Percentiles rank a stretch among this genome's conserved stretches.
These are phyloP conservation scores for Cladosporium oxysporum DNA, from an alignment of 2,329 filamentous ascomycete species.

Conservation along the genomic window DNA sequence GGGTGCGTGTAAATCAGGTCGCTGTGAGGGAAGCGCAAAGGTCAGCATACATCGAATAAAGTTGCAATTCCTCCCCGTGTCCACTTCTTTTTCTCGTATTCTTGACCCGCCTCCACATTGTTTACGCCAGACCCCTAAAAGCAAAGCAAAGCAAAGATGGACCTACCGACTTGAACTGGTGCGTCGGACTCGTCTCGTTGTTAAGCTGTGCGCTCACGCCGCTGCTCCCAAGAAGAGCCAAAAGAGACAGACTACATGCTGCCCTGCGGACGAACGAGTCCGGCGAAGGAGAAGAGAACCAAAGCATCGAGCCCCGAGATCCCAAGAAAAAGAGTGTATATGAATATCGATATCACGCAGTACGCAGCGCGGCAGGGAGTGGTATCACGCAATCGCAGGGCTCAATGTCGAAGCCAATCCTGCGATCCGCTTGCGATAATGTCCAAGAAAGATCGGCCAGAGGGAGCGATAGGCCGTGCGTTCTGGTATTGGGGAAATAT, in stretches of 20 bases:
- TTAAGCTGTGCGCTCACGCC: slow-evolving; percentile 30
- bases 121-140: not conserved
- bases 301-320: slow-evolving; percentile 12
- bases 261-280: not conserved
- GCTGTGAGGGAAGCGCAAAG: slow-evolving; percentile 27
- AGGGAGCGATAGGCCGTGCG: slow-evolving; percentile 13
- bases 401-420: slow-evolving; percentile 14
- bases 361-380: slow-evolving; percentile 3
- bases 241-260: slow-evolving; percentile 13
- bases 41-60: slow-evolving; percentile 23
- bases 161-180: slow-evolving; percentile 40
- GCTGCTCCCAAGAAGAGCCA: slow-evolving; percentile 8
- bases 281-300: slow-evolving; percentile 5
- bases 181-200: slow-evolving; percentile 40
- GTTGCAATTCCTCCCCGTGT: not conserved
- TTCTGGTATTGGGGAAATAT: not conserved
- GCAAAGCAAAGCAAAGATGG: not conserved
- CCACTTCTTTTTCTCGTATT: not conserved
- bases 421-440: not conserved
- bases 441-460: slow-evolving; percentile 6
- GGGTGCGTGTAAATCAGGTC: slow-evolving; percentile 43
- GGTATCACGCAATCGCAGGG: slow-evolving; percentile 19
- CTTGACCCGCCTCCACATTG: not conserved
- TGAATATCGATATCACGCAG: not conserved
- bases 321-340: slow-evolving; percentile 1